Conservation (phyloP, 2,329 filamentous ascomycete species). For the Fragosphaeria purpurea region DNA sequence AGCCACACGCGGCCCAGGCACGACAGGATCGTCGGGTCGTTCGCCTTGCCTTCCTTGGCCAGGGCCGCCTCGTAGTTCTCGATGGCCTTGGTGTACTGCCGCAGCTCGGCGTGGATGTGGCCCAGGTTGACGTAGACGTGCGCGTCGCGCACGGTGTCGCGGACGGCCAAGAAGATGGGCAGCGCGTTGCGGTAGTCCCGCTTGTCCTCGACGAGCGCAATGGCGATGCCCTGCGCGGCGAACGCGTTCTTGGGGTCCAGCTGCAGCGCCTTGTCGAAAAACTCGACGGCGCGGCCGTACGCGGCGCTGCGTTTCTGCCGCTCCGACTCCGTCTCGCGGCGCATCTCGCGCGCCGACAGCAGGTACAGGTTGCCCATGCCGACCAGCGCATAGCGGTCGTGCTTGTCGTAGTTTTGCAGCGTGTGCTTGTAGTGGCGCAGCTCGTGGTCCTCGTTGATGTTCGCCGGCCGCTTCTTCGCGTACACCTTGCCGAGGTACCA, state of each 20-base stretch:
- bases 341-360: conserved; percentile 84
- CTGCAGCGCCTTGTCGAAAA: conserved; percentile 94
- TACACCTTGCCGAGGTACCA: conserved; percentile 82
- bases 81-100: conserved; percentile 83
- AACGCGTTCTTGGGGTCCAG: conserved; percentile 94
- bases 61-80: conserved; percentile 88
- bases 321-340: conserved; percentile 76
- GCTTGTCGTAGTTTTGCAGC: conserved; percentile 87
- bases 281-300: conserved; percentile 90
- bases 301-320: conserved; percentile 81
- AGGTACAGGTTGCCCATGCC: conserved; percentile 95
- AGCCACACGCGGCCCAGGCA: conserved; percentile 85
- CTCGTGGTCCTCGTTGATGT: conserved; percentile 81
- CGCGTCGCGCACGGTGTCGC: conserved; percentile 79
- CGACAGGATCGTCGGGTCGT: conserved; percentile 69
- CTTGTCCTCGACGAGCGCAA: conserved; percentile 87
- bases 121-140: conserved; percentile 89
- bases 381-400: conserved; percentile 91
- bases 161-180: conserved; percentile 79
- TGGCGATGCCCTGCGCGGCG: conserved; percentile 90
- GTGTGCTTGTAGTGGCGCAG: conserved; percentile 95
- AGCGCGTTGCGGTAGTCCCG: conserved; percentile 78
- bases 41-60: conserved; percentile 61
- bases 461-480: conserved; percentile 69
- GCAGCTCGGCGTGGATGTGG: conserved; percentile 82